Percentiles rank a stretch among this genome's conserved stretches.
Conservation (phyloP, 169 alveolate species). For the Plasmodium vivax region DNA sequence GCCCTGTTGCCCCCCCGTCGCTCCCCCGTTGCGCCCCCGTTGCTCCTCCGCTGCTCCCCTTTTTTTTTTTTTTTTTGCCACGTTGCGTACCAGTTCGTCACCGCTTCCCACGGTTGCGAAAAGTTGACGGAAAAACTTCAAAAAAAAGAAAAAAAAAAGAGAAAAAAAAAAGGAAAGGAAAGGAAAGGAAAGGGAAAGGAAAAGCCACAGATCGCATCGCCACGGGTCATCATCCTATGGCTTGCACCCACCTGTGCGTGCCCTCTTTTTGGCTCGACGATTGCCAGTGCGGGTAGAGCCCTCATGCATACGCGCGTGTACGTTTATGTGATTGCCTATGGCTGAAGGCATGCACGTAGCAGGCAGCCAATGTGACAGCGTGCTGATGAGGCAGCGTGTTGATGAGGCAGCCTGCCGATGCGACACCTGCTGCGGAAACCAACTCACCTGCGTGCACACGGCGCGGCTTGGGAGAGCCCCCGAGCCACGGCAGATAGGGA, state of each 20-base stretch:
- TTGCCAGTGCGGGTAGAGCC: not conserved
- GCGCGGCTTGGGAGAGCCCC: not conserved
- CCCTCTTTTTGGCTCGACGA: not conserved
- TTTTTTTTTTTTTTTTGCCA: constrained; percentile 22
- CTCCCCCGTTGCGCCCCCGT: too few species aligned
- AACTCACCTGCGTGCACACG: not conserved
- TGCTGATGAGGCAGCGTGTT: not conserved
- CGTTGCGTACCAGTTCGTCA: not conserved
- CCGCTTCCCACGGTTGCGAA: not conserved
- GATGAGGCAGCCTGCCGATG: not conserved
- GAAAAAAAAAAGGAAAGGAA: not conserved
- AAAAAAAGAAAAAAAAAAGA: not conserved
- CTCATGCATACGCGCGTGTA: too few species aligned
- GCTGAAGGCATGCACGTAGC: not conserved
- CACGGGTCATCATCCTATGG: not conserved
- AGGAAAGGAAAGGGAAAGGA: not conserved
- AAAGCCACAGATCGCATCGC: not conserved
- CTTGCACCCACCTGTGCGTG: not conserved
- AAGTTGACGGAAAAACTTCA: not conserved
- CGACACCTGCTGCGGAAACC: not conserved
- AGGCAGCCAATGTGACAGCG: not conserved
- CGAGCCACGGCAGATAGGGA: not conserved
- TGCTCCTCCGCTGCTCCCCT: not conserved
- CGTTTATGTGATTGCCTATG: not conserved
- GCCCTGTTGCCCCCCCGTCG: not conserved